Evolutionary conservation across 2,329 filamentous ascomycete genomes (phyloP).

Genomic region (Aureobasidium uvarum): DNA sequence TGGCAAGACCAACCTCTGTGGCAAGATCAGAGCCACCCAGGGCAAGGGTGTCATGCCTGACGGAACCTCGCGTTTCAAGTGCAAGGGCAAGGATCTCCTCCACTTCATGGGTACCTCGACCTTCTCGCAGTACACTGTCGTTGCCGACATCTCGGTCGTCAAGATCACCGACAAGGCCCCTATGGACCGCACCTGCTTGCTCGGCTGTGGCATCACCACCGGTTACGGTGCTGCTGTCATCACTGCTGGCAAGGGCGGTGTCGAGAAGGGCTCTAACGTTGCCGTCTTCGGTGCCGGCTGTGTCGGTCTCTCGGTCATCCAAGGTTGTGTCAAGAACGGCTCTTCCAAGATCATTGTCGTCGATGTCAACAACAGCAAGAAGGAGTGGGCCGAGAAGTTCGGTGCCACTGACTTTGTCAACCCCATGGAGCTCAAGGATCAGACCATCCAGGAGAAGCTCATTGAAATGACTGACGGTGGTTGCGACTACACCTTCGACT

Average conservation of each 20-base stretch:
- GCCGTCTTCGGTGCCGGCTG: constrained; percentile 95
- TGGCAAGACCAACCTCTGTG: constrained; percentile 98
- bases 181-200: constrained; percentile 93
- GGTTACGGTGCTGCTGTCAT: constrained; percentile 95
- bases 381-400: constrained; percentile 90
- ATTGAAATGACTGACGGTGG: constrained; percentile 98
- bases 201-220: constrained; percentile 98
- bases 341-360: constrained; percentile 75
- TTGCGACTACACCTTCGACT: constrained; percentile 99
- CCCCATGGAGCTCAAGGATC: constrained; percentile 63
- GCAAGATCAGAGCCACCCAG: constrained; percentile 97
- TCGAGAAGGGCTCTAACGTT: constrained; percentile 85
- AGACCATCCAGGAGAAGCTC: constrained; percentile 86
- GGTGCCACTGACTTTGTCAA: constrained; percentile 97
- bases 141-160: constrained; percentile 97
- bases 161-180: constrained; percentile 85
- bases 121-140: constrained; percentile 98
- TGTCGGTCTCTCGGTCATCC: constrained; percentile 91
- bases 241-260: constrained; percentile 66
- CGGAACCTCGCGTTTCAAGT: constrained; percentile 89
- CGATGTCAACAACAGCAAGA: constrained; percentile 83
- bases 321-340: constrained; percentile 84
- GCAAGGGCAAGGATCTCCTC: constrained; percentile 89
- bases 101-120: constrained; percentile 99
- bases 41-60: constrained; percentile 97